phyloP scores from a whole-genome alignment of 306 rosid species.

The Quercus berberidifolia region DNA sequence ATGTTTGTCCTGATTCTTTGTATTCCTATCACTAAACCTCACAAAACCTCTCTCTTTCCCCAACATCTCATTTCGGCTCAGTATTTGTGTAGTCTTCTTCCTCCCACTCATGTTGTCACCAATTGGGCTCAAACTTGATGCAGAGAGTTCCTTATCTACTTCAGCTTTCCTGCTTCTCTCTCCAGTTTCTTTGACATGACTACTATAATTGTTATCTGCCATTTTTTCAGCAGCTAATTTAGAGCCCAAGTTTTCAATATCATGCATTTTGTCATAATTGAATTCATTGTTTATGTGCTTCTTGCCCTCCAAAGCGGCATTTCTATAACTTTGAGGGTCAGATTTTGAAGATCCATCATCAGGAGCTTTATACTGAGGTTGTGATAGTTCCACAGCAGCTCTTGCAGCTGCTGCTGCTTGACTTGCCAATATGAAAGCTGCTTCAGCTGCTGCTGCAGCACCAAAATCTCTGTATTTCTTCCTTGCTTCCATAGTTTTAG shows the following conservation, averaged over 20 bases:
- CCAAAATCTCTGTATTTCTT: slow-evolving; percentile 22
- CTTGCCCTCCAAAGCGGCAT: background rate
- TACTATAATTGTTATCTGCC: slow-evolving; percentile 1
- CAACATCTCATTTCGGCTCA: too few species aligned
- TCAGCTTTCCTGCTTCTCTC: slow-evolving; percentile 20
- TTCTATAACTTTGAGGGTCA: background rate
- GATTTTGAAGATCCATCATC: background rate
- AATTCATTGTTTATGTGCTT: slow-evolving; percentile 12
- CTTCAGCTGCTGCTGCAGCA: slow-evolving; percentile 30
- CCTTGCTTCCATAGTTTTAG: slow-evolving; percentile 24
- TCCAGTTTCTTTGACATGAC: background rate
- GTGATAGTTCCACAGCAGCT: slow-evolving; percentile 21
- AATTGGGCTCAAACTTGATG: background rate
- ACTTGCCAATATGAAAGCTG: slow-evolving; percentile 34
- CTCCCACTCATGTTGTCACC: too few species aligned
- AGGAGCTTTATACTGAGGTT: background rate
- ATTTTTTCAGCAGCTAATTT: background rate
- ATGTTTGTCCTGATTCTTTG: too few species aligned
- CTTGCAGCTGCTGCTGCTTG: slow-evolving; percentile 19
- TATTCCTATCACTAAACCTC: too few species aligned
- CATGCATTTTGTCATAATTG: slow-evolving; percentile 7
- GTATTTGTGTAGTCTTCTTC: too few species aligned
- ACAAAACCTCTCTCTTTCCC: too few species aligned
- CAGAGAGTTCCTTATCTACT: slow-evolving; percentile 19
- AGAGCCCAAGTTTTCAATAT: slow-evolving; percentile 9